These are phyloP conservation scores for Cryptococcus depauperatus DNA, from an alignment of 1,284 basidiomycete species.

Conservation along the genomic window DNA sequence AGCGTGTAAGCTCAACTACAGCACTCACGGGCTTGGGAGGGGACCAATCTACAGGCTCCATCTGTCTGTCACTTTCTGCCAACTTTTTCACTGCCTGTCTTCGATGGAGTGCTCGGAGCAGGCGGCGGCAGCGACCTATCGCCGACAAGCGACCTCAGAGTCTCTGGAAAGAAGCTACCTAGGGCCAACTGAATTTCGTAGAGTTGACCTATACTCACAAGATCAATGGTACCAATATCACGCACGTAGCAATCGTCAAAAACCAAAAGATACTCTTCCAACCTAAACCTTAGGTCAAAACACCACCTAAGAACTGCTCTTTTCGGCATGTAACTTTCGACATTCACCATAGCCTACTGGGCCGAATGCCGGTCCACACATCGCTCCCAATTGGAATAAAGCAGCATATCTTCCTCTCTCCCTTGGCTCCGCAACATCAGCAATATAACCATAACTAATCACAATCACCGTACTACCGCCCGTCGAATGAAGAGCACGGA, in stretches of 20 bases:
- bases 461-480: constrained; percentile 41
- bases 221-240: constrained; percentile 24
- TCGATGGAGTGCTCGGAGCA: constrained; percentile 21
- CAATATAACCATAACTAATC: constrained; percentile 40
- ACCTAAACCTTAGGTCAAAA: constrained; percentile 34
- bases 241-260: constrained; percentile 27
- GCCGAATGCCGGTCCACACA: constrained; percentile 29
- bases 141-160: constrained; percentile 41
- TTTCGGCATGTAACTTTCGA: constrained; percentile 29
- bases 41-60: constrained; percentile 24
- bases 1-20: not conserved
- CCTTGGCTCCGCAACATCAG: constrained; percentile 40
- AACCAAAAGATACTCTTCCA: constrained; percentile 41
- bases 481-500: constrained; percentile 39
- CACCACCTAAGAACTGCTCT: constrained; percentile 14
- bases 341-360: not conserved
- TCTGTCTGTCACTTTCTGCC: constrained; percentile 15
- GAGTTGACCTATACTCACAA: not conserved
- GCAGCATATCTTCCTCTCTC: constrained; percentile 41
- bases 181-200: not conserved
- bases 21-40: constrained; percentile 23
- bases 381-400: constrained; percentile 29
- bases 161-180: constrained; percentile 33
- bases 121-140: constrained; percentile 43
- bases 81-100: constrained; percentile 20